These are phyloP conservation scores for Lactarius indigo DNA, from an alignment of 768 basidiomycete genomes.

Conservation along the genomic window DNA sequence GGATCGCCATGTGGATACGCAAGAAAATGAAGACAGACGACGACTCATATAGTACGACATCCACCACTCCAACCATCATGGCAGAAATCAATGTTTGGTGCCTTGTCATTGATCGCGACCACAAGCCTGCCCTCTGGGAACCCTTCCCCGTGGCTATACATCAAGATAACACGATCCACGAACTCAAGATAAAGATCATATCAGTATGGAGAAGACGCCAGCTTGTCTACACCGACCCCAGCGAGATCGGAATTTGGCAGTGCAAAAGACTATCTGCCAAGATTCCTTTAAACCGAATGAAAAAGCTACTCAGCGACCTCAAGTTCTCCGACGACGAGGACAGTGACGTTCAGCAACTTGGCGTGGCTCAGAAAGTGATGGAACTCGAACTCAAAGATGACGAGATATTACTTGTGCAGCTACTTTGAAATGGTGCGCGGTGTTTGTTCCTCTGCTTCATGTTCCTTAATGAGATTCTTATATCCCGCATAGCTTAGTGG, in stretches of 20 bases:
- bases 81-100: not conserved
- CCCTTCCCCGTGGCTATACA: not conserved
- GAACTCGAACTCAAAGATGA: not conserved
- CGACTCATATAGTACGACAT: no score
- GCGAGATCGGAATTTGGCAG: not conserved
- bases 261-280: not conserved
- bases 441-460: not conserved
- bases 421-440: not conserved
- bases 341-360: slow-evolving; percentile 8
- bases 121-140: not conserved
- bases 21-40: no score
- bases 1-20: no score
- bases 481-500: not conserved
- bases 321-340: not conserved
- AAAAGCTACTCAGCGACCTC: not conserved
- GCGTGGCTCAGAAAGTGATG: not conserved
- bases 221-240: not conserved
- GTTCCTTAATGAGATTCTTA: not conserved
- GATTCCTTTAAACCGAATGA: not conserved
- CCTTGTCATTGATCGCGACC: not conserved
- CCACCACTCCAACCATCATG: not conserved
- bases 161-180: not conserved
- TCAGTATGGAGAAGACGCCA: no score
- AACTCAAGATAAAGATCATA: not conserved
- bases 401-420: not conserved